Conservation (phyloP, 768 basidiomycete genomes). For the Amanita rimosa region DNA sequence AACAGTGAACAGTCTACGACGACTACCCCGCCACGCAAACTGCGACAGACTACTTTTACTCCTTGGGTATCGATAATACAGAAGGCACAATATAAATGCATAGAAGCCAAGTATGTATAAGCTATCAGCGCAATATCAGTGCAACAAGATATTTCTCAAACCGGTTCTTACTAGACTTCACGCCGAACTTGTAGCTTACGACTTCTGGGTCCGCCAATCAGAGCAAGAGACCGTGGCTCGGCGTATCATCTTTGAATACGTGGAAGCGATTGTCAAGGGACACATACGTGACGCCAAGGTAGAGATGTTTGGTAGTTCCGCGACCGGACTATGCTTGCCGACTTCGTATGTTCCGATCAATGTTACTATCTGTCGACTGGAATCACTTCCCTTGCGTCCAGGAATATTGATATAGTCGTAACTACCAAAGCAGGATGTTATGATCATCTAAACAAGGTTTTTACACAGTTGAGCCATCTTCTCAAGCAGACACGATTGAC, state of each 20-base stretch:
- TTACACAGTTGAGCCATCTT: slow-evolving; percentile 36
- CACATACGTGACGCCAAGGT: slow-evolving; percentile 36
- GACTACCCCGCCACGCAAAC: not conserved
- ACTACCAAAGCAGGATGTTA: slow-evolving; percentile 13
- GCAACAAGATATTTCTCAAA: no score
- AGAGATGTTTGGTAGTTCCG: slow-evolving; percentile 49
- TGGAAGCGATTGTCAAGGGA: slow-evolving; percentile 32
- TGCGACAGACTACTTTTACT: not conserved
- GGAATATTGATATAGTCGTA: slow-evolving; percentile 56
- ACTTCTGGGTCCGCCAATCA: slow-evolving; percentile 41
- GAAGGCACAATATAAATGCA: not conserved
- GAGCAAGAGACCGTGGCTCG: slow-evolving; percentile 37
- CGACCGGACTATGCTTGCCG: slow-evolving; percentile 50
- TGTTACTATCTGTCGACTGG: not conserved
- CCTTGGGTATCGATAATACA: not conserved
- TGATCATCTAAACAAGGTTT: slow-evolving; percentile 23
- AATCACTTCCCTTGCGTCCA: slow-evolving; percentile 13
- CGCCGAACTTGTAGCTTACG: slow-evolving; percentile 50
- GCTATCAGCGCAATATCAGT: not conserved
- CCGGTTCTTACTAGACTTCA: slow-evolving; percentile 41
- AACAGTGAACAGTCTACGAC: no score
- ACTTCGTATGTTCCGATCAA: slow-evolving; percentile 33
- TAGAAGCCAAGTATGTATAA: not conserved
- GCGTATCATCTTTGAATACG: slow-evolving; percentile 29
- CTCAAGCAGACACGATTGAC: slow-evolving; percentile 35